Evolutionary conservation across 2,329 filamentous ascomycete species (phyloP).

Genomic region (Venturia asperata): DNA sequence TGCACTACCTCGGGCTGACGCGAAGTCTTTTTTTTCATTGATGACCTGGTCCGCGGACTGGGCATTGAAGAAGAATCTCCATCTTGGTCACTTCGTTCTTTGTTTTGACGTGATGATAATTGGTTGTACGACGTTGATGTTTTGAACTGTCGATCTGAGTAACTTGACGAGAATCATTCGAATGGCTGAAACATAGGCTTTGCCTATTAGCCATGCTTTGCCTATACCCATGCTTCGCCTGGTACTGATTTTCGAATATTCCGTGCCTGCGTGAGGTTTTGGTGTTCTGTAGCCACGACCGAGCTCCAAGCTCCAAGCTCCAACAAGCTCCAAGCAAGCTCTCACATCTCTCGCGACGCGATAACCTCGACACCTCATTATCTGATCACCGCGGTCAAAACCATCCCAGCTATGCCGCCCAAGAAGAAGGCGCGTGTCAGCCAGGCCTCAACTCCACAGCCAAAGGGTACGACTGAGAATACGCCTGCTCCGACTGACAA

Average conservation of each 20-base stretch:
- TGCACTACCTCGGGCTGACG: constrained; percentile 68
- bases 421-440: constrained; percentile 58
- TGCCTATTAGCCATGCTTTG: too few relatives aligned
- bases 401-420: constrained; percentile 52
- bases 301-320: too few relatives aligned
- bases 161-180: too few relatives aligned
- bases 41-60: constrained; percentile 21
- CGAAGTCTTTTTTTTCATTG: constrained; percentile 41
- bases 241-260: too few relatives aligned
- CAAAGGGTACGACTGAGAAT: constrained; percentile 35
- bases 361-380: neutral
- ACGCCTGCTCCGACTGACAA: constrained; percentile 28
- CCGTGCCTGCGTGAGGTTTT: neutral
- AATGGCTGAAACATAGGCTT: too few relatives aligned
- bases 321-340: neutral
- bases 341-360: neutral
- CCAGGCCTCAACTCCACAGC: constrained; percentile 50
- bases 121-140: neutral
- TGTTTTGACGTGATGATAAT: neutral
- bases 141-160: too few relatives aligned
- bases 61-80: constrained; percentile 17
- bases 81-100: neutral
- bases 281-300: neutral
- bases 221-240: too few relatives aligned
- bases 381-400: neutral